Base-by-base conservation (phyloP, 2,329 filamentous ascomycete genomes). In the Botrytis sinoallii region DNA sequence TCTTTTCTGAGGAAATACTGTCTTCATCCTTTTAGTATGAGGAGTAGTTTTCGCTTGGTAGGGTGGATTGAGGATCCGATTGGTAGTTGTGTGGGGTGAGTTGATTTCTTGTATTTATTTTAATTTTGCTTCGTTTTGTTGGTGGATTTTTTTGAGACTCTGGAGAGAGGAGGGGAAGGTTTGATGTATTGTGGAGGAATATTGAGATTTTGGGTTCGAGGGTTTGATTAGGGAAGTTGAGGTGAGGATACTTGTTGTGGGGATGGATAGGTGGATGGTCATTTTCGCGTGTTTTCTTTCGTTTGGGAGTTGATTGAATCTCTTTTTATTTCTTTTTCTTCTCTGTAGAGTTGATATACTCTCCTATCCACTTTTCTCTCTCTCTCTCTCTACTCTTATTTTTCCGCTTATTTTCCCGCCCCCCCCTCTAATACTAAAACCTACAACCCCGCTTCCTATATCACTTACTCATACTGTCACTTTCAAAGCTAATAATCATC, bases 11-110 rank as follows among this genome's bases (percentile, higher is more conserved):
- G n/a, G 42, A 66, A 44, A 44, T 46, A 57, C 7, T 57, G 63
- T 7, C 25, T 66, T 66, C 40, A 66, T 66, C 44, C 44, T 16
- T 46, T 66, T 66, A 42, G 63, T 32, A 46, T 46, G 63, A 66
- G 44, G 16, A 66, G 40, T 35, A 32, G 59, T 25, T 61, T 61
- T 61, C 32, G 59, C 5, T 40, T 61, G 59, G 22, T 61, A 20
- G 35, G 32, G 10, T 61, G 59, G 59, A 61, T 61, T 61, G 59
- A 61, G 22, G 59, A 61, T 61, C 59, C 59, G 35, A 22, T 61
- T 38, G 35, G 10, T 25, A 22, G 32, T 60, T 35, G 18, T 35
- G 35, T 20, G 22, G 59, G 35, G 59, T 61, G 22, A 61, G 59
- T 38, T 40, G 20, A 14, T 25, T 38, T 61, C 12, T 52, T n/a